Evolutionary conservation across 495 filamentous ascomycete genomes (phyloP).

Genomic region (Tuber brumale): DNA sequence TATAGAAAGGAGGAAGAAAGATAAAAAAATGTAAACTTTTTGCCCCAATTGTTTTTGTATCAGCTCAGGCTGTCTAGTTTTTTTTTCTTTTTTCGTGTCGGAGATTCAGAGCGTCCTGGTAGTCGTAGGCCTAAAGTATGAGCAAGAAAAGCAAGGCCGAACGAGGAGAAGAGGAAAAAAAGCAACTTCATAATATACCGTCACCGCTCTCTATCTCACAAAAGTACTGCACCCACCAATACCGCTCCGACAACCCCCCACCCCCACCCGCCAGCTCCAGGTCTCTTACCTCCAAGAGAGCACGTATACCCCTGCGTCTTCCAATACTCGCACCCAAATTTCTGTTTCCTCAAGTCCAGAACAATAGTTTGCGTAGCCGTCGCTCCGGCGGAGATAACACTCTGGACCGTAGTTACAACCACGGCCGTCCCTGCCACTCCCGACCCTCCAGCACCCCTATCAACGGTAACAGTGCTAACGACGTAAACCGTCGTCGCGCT

Average conservation of each 20-base stretch:
- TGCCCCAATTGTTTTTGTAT: too few relatives aligned
- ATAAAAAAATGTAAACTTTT: not conserved
- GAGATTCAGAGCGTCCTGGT: too few relatives aligned
- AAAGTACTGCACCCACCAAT: slow-evolving; percentile 8
- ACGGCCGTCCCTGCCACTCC: not conserved
- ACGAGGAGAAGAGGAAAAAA: not conserved
- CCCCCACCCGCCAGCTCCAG: slow-evolving; percentile 13
- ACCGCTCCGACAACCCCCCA: slow-evolving; percentile 19
- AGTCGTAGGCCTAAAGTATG: too few relatives aligned
- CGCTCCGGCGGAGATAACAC: slow-evolving; percentile 23
- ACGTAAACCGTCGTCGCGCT: slow-evolving; percentile 23
- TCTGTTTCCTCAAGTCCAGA: slow-evolving; percentile 19
- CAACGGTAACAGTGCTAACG: slow-evolving; percentile 27
- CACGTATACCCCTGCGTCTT: slow-evolving; percentile 36
- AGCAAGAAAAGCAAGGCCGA: not conserved
- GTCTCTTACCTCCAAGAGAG: slow-evolving; percentile 15
- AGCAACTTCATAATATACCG: not conserved
- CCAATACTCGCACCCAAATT: slow-evolving; percentile 39
- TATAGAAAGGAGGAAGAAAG: not conserved
- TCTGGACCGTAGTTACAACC: slow-evolving; percentile 31
- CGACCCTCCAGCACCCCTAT: not conserved
- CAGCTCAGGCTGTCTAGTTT: too few relatives aligned
- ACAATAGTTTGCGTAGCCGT: slow-evolving; percentile 34
- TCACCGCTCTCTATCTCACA: not conserved
- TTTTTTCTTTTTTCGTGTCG: too few relatives aligned